Evolutionary conservation across 1,284 basidiomycete species (phyloP), one percentile per base, ranked within the genome.

Genomic region (Phlebopus sp.): DNA sequence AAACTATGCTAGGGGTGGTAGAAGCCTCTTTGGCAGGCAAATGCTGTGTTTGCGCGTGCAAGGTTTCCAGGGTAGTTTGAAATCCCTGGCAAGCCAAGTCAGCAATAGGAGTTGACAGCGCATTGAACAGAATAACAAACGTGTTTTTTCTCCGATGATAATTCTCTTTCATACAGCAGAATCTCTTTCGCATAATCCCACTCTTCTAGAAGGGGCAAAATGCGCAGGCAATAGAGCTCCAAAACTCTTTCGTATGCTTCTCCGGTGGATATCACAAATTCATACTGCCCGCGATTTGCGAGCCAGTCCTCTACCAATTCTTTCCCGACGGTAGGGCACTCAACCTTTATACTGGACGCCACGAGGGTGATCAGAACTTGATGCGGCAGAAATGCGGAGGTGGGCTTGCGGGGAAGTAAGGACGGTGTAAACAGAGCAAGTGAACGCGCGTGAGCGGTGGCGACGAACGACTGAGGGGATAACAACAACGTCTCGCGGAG

Each of bases 171-270:
- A 55, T 86, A 85, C 42, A 77, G 71, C 51, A 91, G 57, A 58
- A 89, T 90, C 51, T 88, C 85, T 44, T 71, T 73, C 10, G 84
- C 84, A 59, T 89, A 87, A 21, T 84, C 81, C 88, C 88, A 91
- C 53, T 87, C 82, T 43, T 78, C 79, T 34, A 91, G 62, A 37
- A 78, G 77, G 0, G 87, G 84, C 21, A 91, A 67, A 23, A 90
- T 68, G 52, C 84, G 81, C 11, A 90, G 67, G 55, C 80, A 82
- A 63, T 90, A 91, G 14, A 88, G 64, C 55, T 89, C 86, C 32
- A 91, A 58, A 10, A 88, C 75, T 57, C 86, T 87, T 48, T 78
- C 77, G 56, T 91, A 90, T 6, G 78, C 81, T 42, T 78, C 74
- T 8, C 66, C 67, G 6, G 75, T 73, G 2, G 56, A 55, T 4